Evolutionary conservation across 2,329 filamentous ascomycete genomes (phyloP).

Genomic region (Aspergillus amoenus): DNA sequence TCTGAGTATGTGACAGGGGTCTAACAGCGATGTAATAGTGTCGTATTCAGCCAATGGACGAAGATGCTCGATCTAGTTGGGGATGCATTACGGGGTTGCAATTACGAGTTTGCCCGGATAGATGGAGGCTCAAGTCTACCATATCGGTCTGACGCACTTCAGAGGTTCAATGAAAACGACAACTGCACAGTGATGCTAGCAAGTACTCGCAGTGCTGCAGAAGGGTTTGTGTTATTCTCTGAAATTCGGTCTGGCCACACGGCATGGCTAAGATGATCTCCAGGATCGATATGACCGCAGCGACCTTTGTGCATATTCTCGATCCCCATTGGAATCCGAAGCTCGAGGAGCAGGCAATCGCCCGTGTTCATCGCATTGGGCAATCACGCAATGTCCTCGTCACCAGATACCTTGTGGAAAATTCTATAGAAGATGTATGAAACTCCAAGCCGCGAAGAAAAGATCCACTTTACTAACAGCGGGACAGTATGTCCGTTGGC

Average conservation of each 20-base stretch:
- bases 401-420: slow-evolving; percentile 64
- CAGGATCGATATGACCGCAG: slow-evolving; percentile 12
- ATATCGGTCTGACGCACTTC: background rate
- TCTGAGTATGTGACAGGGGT: background rate
- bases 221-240: background rate
- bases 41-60: slow-evolving; percentile 10
- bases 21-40: background rate
- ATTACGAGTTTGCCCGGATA: background rate
- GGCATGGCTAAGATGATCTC: background rate
- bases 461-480: background rate
- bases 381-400: slow-evolving; percentile 77
- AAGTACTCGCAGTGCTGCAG: slow-evolving; percentile 8
- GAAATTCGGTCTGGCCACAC: background rate
- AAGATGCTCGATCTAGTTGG: slow-evolving; percentile 8
- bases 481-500: slow-evolving; percentile 8
- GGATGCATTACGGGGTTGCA: background rate
- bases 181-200: slow-evolving; percentile 9
- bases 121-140: slow-evolving; percentile 1
- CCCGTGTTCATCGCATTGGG: slow-evolving; percentile 80
- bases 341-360: slow-evolving; percentile 82
- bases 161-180: background rate
- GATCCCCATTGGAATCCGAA: slow-evolving; percentile 92
- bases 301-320: slow-evolving; percentile 60
- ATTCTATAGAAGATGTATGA: slow-evolving; percentile 56
- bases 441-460: background rate